Evolutionary conservation across 1,284 basidiomycete genomes (phyloP).

Genomic region (Sphagnurus paluster): DNA sequence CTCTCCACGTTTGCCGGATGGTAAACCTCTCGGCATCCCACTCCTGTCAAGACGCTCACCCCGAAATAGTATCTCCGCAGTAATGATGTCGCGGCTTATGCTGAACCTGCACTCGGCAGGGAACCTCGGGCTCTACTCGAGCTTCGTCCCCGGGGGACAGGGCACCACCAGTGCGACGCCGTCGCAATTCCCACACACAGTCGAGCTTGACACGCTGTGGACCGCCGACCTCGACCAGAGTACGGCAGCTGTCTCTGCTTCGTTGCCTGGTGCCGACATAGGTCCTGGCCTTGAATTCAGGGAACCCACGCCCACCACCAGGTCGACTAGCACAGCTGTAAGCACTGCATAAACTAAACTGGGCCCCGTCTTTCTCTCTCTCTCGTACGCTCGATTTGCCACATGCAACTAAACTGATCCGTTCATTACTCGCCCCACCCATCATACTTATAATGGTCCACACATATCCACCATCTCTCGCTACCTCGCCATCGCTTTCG

Average conservation of each 20-base stretch:
- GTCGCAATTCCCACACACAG: not conserved
- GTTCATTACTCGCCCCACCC: not conserved
- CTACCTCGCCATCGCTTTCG: no score
- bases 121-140: conserved; percentile 7
- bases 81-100: conserved; percentile 16
- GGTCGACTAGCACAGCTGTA: no score
- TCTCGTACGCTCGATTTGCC: not conserved
- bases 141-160: not conserved
- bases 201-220: conserved; percentile 4
- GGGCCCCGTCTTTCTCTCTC: not conserved
- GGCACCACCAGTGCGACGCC: not conserved
- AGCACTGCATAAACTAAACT: no score
- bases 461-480: no score
- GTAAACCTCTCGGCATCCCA: not conserved
- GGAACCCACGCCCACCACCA: no score
- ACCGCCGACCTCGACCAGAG: conserved; percentile 1
- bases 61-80: conserved; percentile 7
- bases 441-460: no score
- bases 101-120: conserved; percentile 13
- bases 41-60: not conserved
- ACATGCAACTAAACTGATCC: not conserved
- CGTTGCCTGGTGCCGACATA: no score
- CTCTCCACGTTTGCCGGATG: conserved; percentile 12
- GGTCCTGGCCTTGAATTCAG: no score
- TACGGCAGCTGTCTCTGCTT: not conserved